phyloP scores from a whole-genome alignment of 495 filamentous ascomycete genomes.

The Penicillium egyptiacum region DNA sequence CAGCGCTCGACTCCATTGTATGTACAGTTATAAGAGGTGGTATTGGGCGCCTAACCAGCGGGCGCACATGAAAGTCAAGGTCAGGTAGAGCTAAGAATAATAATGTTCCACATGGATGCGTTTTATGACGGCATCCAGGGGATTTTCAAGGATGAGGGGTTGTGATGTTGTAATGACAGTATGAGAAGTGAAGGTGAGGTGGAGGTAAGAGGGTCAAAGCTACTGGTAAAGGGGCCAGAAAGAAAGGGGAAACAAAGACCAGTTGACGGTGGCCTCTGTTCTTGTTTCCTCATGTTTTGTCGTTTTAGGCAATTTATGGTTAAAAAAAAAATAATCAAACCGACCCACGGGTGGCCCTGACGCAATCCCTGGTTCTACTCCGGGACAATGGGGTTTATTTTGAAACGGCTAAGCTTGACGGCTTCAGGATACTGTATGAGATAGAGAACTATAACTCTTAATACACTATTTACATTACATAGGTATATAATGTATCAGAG shows the following conservation, averaged over 20 bases:
- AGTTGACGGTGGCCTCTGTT: background rate
- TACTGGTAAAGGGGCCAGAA: background rate
- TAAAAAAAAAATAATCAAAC: background rate
- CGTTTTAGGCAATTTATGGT: background rate
- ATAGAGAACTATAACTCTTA: background rate
- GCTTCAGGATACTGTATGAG: background rate
- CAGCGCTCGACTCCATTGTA: constrained; percentile 18
- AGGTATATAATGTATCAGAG: background rate
- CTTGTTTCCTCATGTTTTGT: background rate
- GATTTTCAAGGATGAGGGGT: constrained; percentile 12
- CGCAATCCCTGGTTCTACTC: constrained; percentile 8
- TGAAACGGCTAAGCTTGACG: constrained; percentile 5
- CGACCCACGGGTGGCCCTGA: constrained; percentile 28
- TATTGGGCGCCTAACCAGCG: constrained; percentile 27
- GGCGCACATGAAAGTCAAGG: constrained; percentile 23
- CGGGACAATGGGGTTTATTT: background rate
- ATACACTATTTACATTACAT: background rate
- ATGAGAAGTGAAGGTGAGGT: background rate
- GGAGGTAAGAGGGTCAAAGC: constrained; percentile 10
- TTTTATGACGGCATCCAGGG: constrained; percentile 36
- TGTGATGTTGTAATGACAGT: constrained; percentile 13
- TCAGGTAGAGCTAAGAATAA: background rate
- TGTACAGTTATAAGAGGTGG: constrained; percentile 11
- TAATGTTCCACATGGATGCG: constrained; percentile 25
- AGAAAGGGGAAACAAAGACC: constrained; percentile 2